Conservation (phyloP, 148 eudicot species). For the Rhododendron ferrugineum region DNA sequence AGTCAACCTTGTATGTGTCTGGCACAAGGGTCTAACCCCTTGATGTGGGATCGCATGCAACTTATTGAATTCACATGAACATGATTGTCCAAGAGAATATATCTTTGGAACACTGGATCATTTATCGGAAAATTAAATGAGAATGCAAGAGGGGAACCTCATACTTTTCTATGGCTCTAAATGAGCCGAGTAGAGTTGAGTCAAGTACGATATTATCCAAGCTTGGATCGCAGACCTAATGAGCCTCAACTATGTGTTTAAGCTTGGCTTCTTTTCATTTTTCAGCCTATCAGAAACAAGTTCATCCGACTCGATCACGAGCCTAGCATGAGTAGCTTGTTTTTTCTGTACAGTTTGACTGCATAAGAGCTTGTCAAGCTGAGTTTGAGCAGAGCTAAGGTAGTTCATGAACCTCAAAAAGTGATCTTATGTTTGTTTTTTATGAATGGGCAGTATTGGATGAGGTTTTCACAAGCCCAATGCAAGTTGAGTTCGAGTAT, state of each 20-base stretch:
- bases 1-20: neutral
- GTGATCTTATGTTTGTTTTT: neutral
- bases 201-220: neutral
- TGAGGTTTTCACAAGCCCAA: neutral
- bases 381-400: neutral
- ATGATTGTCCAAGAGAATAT: neutral
- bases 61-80: neutral
- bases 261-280: neutral
- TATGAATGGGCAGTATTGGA: neutral
- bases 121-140: neutral
- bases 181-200: neutral
- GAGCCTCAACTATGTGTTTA: neutral
- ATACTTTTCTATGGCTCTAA: neutral
- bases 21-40: neutral
- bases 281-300: neutral
- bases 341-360: neutral
- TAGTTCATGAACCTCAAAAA: neutral
- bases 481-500: neutral
- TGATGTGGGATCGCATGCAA: neutral
- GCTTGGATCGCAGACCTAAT: neutral
- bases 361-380: neutral
- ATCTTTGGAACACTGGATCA: neutral
- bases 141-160: neutral
- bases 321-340: neutral
- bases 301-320: neutral